Percentiles rank a stretch among this genome's conserved stretches.
Evolutionary conservation across 768 basidiomycete genomes (phyloP).

Genomic region (Kwoniella dendrophila): DNA sequence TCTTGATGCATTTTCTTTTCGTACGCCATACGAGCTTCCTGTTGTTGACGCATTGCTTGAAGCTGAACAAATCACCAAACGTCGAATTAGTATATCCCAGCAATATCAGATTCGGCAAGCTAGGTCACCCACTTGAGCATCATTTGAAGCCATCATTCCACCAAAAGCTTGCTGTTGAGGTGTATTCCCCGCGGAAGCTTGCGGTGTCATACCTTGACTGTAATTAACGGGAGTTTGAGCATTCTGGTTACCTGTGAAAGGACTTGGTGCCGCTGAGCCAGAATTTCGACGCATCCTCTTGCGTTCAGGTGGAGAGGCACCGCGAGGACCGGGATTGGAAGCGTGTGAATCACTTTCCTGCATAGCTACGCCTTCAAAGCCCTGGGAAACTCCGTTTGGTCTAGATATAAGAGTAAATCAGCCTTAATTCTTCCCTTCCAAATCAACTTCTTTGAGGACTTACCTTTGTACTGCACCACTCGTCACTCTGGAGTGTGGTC

Average conservation of each 20-base stretch:
- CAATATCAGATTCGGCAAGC: not conserved
- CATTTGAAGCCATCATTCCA: slow-evolving; percentile 17
- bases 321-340: slow-evolving; percentile 13
- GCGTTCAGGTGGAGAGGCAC: slow-evolving; percentile 45
- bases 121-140: slow-evolving; percentile 27
- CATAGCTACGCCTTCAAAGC: slow-evolving; percentile 20
- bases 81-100: not conserved
- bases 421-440: not conserved
- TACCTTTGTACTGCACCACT: slow-evolving; percentile 32
- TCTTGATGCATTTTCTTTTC: slow-evolving; percentile 42
- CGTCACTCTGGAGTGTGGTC: slow-evolving; percentile 20
- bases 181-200: slow-evolving; percentile 23
- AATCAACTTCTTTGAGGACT: slow-evolving; percentile 17
- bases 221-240: slow-evolving; percentile 29
- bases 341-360: slow-evolving; percentile 26
- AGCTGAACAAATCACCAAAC: slow-evolving; percentile 13
- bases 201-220: slow-evolving; percentile 26
- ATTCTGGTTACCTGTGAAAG: slow-evolving; percentile 28
- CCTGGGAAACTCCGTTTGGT: slow-evolving; percentile 25
- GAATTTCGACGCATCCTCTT: slow-evolving; percentile 50
- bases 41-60: slow-evolving; percentile 29
- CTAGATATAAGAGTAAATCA: slow-evolving; percentile 9
- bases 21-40: slow-evolving; percentile 34
- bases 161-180: slow-evolving; percentile 32
- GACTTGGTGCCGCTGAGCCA: slow-evolving; percentile 43